phyloP scores from a whole-genome alignment of 768 basidiomycete species.

The Calvatia gigantea region DNA sequence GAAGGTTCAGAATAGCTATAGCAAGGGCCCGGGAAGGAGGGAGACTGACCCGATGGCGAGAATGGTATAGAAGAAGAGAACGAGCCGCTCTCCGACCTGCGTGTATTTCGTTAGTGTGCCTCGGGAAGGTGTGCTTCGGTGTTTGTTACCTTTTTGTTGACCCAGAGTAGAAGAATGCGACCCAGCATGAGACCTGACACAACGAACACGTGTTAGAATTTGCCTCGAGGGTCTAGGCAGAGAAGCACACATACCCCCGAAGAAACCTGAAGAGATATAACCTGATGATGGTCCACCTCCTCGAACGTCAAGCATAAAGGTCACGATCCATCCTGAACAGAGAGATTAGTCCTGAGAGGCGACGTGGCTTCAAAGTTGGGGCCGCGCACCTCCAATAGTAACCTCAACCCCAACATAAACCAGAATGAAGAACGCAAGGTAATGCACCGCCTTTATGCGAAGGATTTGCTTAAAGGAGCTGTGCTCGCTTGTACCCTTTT shows the following conservation, averaged over 20 bases:
- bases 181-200: constrained; percentile 51
- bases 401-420: constrained; percentile 73
- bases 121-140: too few relatives aligned
- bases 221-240: background rate
- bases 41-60: constrained; percentile 46
- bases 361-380: background rate
- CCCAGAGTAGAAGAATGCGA: constrained; percentile 51
- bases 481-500: constrained; percentile 31
- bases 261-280: constrained; percentile 53
- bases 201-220: background rate
- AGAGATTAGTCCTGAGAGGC: constrained; percentile 12
- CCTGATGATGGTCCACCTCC: constrained; percentile 35
- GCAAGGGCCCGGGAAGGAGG: background rate
- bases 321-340: constrained; percentile 66
- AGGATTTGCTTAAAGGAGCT: constrained; percentile 50
- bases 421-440: constrained; percentile 59
- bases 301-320: constrained; percentile 41
- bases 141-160: constrained; percentile 43
- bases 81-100: constrained; percentile 53
- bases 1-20: background rate
- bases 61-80: constrained; percentile 47
- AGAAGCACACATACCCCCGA: constrained; percentile 38
- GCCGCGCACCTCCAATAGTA: constrained; percentile 40
- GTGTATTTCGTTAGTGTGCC: too few relatives aligned
- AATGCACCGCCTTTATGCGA: constrained; percentile 48